These are phyloP conservation scores for Hebeloma cylindrosporum DNA, from an alignment of 768 basidiomycete species.

Conservation along the genomic window DNA sequence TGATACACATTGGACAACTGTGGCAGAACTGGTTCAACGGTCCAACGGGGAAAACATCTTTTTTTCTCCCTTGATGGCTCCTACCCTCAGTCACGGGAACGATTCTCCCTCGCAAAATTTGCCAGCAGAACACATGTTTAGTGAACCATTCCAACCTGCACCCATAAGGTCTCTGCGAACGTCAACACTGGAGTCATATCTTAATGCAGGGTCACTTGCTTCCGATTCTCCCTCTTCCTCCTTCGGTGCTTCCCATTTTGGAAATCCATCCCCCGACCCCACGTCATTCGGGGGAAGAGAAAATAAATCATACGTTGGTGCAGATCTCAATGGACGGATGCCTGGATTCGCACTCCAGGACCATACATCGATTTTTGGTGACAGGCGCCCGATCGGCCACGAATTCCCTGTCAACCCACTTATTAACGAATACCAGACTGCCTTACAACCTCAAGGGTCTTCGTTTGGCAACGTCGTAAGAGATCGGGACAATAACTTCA, in stretches of 20 bases:
- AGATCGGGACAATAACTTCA: slow-evolving; percentile 20
- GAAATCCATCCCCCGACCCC: slow-evolving; percentile 71
- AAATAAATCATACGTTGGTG: slow-evolving; percentile 34
- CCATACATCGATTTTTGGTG: slow-evolving; percentile 16
- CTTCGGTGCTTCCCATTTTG: slow-evolving; percentile 61
- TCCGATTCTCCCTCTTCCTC: slow-evolving; percentile 77
- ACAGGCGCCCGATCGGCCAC: slow-evolving; percentile 15
- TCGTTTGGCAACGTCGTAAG: slow-evolving; percentile 21
- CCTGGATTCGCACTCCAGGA: slow-evolving; percentile 24
- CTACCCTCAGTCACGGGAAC: slow-evolving; percentile 50
- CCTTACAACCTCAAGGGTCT: slow-evolving; percentile 20
- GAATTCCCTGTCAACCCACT: slow-evolving; percentile 17
- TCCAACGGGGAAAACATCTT: slow-evolving; percentile 61
- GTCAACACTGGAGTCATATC: slow-evolving; percentile 65
- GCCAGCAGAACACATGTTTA: slow-evolving; percentile 31
- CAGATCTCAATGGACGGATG: slow-evolving; percentile 34
- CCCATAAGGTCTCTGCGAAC: slow-evolving; percentile 60
- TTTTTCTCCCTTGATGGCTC: slow-evolving; percentile 50
- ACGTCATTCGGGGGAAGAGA: slow-evolving; percentile 51
- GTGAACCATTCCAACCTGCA: slow-evolving; percentile 65
- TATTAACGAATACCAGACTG: no score
- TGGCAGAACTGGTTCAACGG: slow-evolving; percentile 56
- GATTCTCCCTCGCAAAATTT: slow-evolving; percentile 50
- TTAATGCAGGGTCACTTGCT: slow-evolving; percentile 50
- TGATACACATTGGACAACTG: slow-evolving; percentile 66